A percentile compares a stretch with the other conserved stretches of the same genome.
phyloP scores from a whole-genome alignment of 202 grass and related monocot species.

The Zoysia matrella region DNA sequence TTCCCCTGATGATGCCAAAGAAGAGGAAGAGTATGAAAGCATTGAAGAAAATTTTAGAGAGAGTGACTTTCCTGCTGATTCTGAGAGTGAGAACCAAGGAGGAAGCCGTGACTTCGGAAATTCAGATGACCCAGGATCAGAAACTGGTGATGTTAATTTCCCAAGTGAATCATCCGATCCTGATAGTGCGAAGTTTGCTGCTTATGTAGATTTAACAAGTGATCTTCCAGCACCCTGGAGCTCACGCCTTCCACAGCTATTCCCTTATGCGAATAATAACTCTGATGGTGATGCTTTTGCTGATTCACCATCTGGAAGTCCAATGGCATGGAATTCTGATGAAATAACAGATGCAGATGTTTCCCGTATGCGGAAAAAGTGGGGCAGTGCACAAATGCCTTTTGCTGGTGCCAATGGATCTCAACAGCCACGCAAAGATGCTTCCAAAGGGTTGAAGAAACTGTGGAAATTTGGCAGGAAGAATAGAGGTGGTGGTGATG shows the following conservation, averaged over 20 bases:
- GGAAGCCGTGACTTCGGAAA: constrained; percentile 58
- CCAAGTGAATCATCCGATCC: constrained; percentile 43
- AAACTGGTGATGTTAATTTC: constrained; percentile 68
- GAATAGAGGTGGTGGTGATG: constrained; percentile 64
- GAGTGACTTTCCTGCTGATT: constrained; percentile 75
- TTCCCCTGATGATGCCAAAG: constrained; percentile 66
- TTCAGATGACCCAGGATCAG: constrained; percentile 80
- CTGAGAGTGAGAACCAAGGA: constrained; percentile 84
- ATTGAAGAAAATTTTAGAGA: constrained; percentile 71
- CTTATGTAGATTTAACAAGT: constrained; percentile 37
- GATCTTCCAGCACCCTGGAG: constrained; percentile 64
- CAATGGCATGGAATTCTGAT: constrained; percentile 83
- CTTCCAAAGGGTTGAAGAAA: constrained; percentile 95
- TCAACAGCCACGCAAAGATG: constrained; percentile 81
- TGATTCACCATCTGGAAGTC: constrained; percentile 79
- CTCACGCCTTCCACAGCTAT: constrained; percentile 55
- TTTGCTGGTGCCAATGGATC: constrained; percentile 64
- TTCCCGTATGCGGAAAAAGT: constrained; percentile 91
- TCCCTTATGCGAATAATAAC: constrained; percentile 70
- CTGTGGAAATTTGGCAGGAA: constrained; percentile 99
- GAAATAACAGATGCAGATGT: constrained; percentile 77
- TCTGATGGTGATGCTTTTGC: constrained; percentile 78
- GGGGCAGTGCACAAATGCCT: constrained; percentile 91
- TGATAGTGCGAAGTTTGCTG: constrained; percentile 48
- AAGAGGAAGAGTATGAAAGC: constrained; percentile 92